phyloP scores from a whole-genome alignment of 495 filamentous ascomycete species.

The Aspergillus sclerotiicarbonarius region DNA sequence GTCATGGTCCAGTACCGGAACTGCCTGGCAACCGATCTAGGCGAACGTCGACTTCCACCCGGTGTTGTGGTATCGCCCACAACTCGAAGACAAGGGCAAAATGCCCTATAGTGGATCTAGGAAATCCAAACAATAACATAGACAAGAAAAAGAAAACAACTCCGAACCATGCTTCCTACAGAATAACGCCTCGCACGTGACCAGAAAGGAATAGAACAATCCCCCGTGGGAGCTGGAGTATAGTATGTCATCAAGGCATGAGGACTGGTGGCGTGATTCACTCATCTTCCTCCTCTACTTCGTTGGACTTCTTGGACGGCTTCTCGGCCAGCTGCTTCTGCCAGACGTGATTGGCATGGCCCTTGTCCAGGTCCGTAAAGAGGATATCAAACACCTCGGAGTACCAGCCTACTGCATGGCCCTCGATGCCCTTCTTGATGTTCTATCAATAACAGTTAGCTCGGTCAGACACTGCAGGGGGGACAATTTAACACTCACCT shows the following conservation, averaged over 20 bases:
- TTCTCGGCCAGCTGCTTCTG: slow-evolving; percentile 64
- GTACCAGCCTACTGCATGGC: slow-evolving; percentile 89
- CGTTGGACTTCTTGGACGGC: slow-evolving; percentile 46
- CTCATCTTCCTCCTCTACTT: slow-evolving; percentile 40
- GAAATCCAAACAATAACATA: slow-evolving; percentile 11
- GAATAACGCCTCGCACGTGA: slow-evolving; percentile 25
- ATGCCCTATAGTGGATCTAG: slow-evolving; percentile 9
- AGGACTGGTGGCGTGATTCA: slow-evolving; percentile 17
- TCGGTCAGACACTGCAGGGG: slow-evolving; percentile 1
- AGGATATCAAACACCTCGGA: slow-evolving; percentile 87
- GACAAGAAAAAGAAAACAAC: slow-evolving; percentile 14
- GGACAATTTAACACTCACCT: slow-evolving; percentile 55
- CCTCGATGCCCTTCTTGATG: slow-evolving; percentile 93
- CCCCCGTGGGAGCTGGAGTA: slow-evolving; percentile 13
- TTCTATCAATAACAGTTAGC: slow-evolving; percentile 58
- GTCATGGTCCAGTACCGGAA: neutral
- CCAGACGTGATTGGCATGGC: slow-evolving; percentile 70
- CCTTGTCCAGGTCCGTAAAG: slow-evolving; percentile 76
- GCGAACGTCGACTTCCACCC: slow-evolving; percentile 3
- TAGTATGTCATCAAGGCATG: slow-evolving; percentile 15
- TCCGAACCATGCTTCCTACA: slow-evolving; percentile 28
- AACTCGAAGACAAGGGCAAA: neutral
- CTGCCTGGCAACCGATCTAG: neutral
- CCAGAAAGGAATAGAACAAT: slow-evolving; percentile 16
- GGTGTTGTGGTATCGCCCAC: neutral